Percentiles rank a stretch among this genome's conserved stretches.
Evolutionary conservation across 305 asterid species (phyloP).

Genomic region (Solanum hybrid): DNA sequence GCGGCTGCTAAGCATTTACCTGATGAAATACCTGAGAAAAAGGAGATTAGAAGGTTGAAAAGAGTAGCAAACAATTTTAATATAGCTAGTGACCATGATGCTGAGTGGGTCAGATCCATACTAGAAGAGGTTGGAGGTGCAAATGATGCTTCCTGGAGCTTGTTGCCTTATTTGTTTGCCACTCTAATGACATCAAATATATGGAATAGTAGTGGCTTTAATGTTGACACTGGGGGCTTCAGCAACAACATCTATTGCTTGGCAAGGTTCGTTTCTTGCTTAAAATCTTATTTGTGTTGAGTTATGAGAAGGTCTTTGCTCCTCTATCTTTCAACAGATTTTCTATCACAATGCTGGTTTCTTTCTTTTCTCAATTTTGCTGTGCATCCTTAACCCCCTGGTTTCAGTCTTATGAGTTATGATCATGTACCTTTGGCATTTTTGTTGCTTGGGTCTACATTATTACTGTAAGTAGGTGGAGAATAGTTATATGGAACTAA

Average conservation of each 20-base stretch:
- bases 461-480: not conserved
- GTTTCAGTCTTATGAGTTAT: not conserved
- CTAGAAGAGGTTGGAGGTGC: conserved; percentile 92
- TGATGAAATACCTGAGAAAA: conserved; percentile 74
- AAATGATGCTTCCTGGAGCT: conserved; percentile 89
- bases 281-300: not conserved
- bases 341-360: not conserved
- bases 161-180: conserved; percentile 88
- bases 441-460: not conserved
- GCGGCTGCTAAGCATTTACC: conserved; percentile 81
- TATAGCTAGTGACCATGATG: conserved; percentile 65
- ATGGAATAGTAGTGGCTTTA: conserved; percentile 90
- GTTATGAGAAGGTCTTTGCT: not conserved
- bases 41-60: conserved; percentile 86
- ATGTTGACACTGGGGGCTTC: conserved; percentile 92
- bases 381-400: not conserved
- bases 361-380: not conserved
- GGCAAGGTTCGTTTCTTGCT: conserved; percentile 50
- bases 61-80: conserved; percentile 71
- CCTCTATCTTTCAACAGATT: not conserved
- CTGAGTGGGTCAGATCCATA: conserved; percentile 82
- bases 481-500: not conserved
- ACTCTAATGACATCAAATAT: conserved; percentile 76
- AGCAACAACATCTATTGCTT: conserved; percentile 87
- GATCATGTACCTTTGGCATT: not conserved